Evolutionary conservation across 495 filamentous ascomycete genomes (phyloP).

Genomic region (Neurospora tetrasperma): DNA sequence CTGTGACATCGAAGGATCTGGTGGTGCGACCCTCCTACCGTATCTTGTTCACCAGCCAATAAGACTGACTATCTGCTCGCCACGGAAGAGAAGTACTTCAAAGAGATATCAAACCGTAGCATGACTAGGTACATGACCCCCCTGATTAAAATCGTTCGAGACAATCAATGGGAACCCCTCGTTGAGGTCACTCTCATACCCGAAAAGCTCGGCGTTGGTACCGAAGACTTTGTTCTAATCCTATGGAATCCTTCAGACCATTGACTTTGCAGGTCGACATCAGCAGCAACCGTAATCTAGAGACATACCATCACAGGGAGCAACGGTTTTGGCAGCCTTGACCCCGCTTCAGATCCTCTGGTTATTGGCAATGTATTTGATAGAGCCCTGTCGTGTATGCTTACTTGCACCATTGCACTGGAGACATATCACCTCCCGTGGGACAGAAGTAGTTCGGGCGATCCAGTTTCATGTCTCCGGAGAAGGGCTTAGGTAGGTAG

Average conservation of each 20-base stretch:
- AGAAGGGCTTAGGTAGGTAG: background rate
- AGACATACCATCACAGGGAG: background rate
- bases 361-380: background rate
- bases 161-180: background rate
- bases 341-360: background rate
- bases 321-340: background rate
- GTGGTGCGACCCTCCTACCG: background rate
- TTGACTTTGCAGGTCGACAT: background rate
- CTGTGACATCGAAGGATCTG: background rate
- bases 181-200: background rate
- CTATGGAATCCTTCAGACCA: background rate
- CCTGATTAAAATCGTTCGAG: background rate
- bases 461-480: background rate
- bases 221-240: background rate
- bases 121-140: background rate
- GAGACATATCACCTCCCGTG: background rate
- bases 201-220: background rate
- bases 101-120: background rate
- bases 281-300: background rate
- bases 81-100: background rate
- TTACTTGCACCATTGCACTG: background rate
- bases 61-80: background rate
- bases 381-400: background rate
- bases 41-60: background rate
- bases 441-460: background rate